Percentiles rank a stretch among this genome's conserved stretches.
Evolutionary conservation across 1,284 basidiomycete genomes (phyloP).

Genomic region (Puccinia hordei): DNA sequence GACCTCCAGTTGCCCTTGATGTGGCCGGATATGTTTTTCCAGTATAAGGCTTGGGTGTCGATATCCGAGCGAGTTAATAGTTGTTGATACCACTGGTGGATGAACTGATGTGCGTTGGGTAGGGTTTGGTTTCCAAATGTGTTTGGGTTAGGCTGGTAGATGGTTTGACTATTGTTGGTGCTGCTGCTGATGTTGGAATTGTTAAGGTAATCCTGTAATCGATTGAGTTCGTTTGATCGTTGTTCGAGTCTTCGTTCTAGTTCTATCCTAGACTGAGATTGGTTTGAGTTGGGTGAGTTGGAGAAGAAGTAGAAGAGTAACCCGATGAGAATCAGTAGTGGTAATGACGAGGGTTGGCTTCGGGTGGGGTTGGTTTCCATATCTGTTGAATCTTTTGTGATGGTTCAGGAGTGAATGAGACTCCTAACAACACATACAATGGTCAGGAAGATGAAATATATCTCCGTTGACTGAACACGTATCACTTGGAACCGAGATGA

Average conservation of each 20-base stretch:
- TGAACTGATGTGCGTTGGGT: background rate
- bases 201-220: background rate
- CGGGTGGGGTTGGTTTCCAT: background rate
- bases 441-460: too few species aligned
- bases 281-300: conserved; percentile 10
- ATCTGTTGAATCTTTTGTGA: too few species aligned
- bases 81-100: background rate
- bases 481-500: too few species aligned
- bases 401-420: too few species aligned
- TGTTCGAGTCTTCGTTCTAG: conserved; percentile 25
- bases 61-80: background rate
- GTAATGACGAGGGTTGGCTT: conserved; percentile 23
- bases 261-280: background rate
- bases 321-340: conserved; percentile 23
- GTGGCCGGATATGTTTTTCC: conserved; percentile 33
- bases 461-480: too few species aligned
- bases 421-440: too few species aligned
- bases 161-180: background rate
- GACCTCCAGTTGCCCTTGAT: conserved; percentile 28
- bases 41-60: background rate
- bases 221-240: conserved; percentile 3
- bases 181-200: background rate
- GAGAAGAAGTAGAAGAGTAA: conserved; percentile 44
- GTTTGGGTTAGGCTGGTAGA: background rate
- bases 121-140: background rate